Evolutionary conservation across 2,329 filamentous ascomycete species (phyloP), one percentile per base, ranked within the genome.

Genomic region (Torrubiellomyces zombiae): DNA sequence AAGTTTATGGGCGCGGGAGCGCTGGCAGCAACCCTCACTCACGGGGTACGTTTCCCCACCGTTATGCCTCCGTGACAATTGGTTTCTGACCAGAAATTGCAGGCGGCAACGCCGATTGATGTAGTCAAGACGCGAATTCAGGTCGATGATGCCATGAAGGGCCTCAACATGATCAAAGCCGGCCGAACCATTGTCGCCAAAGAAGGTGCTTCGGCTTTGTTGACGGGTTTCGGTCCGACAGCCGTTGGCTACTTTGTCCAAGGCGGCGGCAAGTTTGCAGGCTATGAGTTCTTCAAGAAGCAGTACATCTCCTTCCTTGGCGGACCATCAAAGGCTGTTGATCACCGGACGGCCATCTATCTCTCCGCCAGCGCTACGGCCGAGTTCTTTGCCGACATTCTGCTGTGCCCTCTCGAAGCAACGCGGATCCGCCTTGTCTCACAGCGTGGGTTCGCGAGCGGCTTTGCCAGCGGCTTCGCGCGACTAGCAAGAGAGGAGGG

Each of bases 281-380:
- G 81, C 43, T 91, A 91, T 58, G 81, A 91, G 58, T 80, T 82
- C 64, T 91, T 91, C 75, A 91, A 91, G 68, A 77, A 86, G 58
- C 70, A 77, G 53, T 75, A 68, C 50, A 83, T 91, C 54, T 67
- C 75, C 51, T 41, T 68, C 30, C 56, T 78, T 32, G 81, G 59
- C 21, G 58, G 57, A 1, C 53, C 54, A 16, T 56, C 60, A 15
- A 45, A 40, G 30, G 59, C 60, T 19, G 52, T 55, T 12, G 33
- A 42, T 9, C 43, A 47, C 31, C 56, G 61, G 34, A 66, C 59
- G 3, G 55, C 56, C 34, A 54, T 91, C 47, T 89, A 89, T 59
- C 69, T 86, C 29, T 67, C 64, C 37, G 71, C 73, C 28, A 72
- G 67, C 45, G 74, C 75, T 12, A 65, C 63, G 21, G 75, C 73